Percentiles rank a stretch among this genome's conserved stretches.
These are phyloP conservation scores for Immersiella caudata DNA, from an alignment of 495 filamentous ascomycete species.

Conservation along the genomic window DNA sequence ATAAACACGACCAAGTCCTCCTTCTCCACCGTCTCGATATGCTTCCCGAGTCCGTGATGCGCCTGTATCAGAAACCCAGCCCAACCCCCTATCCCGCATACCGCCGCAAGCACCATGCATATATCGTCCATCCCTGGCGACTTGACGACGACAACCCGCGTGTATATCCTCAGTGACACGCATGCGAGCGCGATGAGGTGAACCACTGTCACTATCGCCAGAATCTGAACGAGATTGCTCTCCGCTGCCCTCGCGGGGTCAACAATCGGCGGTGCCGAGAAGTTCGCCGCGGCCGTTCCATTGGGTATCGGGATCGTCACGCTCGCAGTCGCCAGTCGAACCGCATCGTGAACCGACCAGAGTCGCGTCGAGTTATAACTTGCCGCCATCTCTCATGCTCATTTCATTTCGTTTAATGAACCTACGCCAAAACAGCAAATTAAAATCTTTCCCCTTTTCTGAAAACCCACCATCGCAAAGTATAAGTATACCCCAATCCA, in stretches of 20 bases:
- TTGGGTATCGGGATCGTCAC: not conserved
- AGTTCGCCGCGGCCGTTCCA: not conserved
- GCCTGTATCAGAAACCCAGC: constrained; percentile 27
- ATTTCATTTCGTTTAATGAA: not conserved
- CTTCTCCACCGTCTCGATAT: constrained; percentile 32
- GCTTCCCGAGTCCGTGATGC: constrained; percentile 43
- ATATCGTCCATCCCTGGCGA: constrained; percentile 1
- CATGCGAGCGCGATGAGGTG: constrained; percentile 4
- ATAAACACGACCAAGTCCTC: constrained; percentile 33
- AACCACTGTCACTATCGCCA: not conserved
- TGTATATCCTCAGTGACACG: not conserved
- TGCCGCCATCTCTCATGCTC: not conserved
- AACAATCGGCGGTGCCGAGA: not conserved
- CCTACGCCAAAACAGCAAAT: not conserved
- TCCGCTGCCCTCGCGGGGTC: constrained; percentile 2
- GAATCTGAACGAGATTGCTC: constrained; percentile 1
- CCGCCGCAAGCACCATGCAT: not conserved
- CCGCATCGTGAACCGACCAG: not conserved
- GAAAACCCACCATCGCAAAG: not conserved
- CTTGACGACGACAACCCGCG: not conserved
- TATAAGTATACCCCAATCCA: too few relatives aligned
- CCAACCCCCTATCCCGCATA: constrained; percentile 19
- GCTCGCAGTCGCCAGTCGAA: not conserved
- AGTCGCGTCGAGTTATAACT: not conserved
- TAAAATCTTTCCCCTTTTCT: too few relatives aligned